Percentiles rank a stretch among this genome's conserved stretches.
phyloP scores from a whole-genome alignment of 345 rosid species.

The Boechera stricta region DNA sequence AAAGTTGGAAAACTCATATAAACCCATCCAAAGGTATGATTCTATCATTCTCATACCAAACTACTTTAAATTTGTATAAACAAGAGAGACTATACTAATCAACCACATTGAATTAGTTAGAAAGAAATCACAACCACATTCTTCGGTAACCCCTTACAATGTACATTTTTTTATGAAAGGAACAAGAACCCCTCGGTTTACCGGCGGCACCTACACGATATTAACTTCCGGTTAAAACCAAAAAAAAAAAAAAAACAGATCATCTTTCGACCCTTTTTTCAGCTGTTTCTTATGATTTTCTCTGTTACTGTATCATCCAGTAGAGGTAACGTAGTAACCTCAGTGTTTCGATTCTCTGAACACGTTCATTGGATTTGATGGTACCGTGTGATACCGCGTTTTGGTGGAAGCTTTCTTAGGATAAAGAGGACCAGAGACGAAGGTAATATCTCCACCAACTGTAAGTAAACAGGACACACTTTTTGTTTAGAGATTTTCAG shows the following conservation, averaged over 20 bases:
- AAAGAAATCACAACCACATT: slow-evolving; percentile 24
- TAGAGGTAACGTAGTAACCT: neutral
- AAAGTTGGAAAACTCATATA: neutral
- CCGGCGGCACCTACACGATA: slow-evolving; percentile 23
- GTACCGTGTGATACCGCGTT: slow-evolving; percentile 70
- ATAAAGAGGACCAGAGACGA: slow-evolving; percentile 75
- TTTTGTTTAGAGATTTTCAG: slow-evolving; percentile 16
- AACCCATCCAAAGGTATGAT: neutral
- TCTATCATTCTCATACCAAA: slow-evolving; percentile 11
- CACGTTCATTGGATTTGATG: slow-evolving; percentile 62
- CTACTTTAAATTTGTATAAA: neutral
- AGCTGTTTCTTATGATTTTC: slow-evolving; percentile 3
- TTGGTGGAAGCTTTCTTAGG: slow-evolving; percentile 81
- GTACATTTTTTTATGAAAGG: slow-evolving; percentile 36
- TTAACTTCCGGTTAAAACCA: slow-evolving; percentile 1
- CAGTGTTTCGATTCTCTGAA: slow-evolving; percentile 7
- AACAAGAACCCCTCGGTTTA: slow-evolving; percentile 14
- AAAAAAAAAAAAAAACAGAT: neutral
- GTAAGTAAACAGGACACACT: slow-evolving; percentile 30
- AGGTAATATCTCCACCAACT: slow-evolving; percentile 82
- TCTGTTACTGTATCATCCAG: neutral
- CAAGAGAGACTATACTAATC: slow-evolving; percentile 19
- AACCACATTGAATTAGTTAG: slow-evolving; percentile 28
- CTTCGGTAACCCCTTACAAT: slow-evolving; percentile 23
- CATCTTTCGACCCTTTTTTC: neutral